Conservation (phyloP, 2,329 filamentous ascomycete species). For the Corinectria fuckeliana region DNA sequence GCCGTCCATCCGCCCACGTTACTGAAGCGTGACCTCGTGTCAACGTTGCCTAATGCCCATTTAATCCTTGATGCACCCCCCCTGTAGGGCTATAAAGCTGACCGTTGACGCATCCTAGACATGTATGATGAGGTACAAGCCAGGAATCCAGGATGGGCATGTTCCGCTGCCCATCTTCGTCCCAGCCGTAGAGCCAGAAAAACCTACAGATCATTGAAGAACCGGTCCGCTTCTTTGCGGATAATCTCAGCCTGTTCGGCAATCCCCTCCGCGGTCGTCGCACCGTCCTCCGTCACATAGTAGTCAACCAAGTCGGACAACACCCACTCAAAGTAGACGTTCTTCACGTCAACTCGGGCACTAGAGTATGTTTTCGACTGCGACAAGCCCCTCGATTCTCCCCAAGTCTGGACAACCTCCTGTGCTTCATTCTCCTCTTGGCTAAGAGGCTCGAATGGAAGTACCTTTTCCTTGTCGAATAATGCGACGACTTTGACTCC, state of each 20-base stretch:
- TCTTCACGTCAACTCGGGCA: slow-evolving; percentile 47
- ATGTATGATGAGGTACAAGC: too few relatives aligned
- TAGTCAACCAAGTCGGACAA: slow-evolving; percentile 55
- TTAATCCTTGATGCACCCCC: neutral
- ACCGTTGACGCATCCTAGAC: slow-evolving; percentile 15
- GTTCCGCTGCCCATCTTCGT: neutral
- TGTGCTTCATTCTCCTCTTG: slow-evolving; percentile 56
- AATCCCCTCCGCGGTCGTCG: slow-evolving; percentile 50
- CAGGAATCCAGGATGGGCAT: too few relatives aligned
- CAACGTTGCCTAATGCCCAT: neutral
- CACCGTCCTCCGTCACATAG: slow-evolving; percentile 62
- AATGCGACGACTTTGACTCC: slow-evolving; percentile 59
- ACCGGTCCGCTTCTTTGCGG: slow-evolving; percentile 44
- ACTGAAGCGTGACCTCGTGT: neutral
- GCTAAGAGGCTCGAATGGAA: slow-evolving; percentile 50
- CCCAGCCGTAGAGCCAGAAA: too few relatives aligned
- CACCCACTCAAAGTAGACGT: slow-evolving; percentile 69
- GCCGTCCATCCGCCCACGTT: neutral
- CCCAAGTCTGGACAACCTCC: slow-evolving; percentile 61
- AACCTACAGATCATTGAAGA: slow-evolving; percentile 49
- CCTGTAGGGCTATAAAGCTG: slow-evolving; percentile 39
- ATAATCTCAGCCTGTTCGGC: slow-evolving; percentile 46
- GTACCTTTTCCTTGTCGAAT: slow-evolving; percentile 67
- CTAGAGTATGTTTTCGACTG: neutral
- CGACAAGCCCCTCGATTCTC: slow-evolving; percentile 49